Conservation (phyloP, 306 rosid species). For the Rosa lucieae region DNA sequence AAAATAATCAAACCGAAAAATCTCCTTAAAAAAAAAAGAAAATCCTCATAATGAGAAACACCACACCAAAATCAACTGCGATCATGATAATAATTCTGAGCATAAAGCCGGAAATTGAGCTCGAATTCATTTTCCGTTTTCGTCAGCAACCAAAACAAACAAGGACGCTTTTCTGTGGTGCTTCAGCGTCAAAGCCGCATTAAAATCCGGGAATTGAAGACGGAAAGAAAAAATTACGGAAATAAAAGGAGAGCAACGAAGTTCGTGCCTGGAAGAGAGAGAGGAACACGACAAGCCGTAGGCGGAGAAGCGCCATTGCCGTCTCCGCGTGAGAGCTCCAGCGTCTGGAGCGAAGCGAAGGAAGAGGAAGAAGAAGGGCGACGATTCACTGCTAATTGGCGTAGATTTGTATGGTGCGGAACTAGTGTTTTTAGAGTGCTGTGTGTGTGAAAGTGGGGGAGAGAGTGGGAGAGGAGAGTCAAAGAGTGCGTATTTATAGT, state of each 20-base stretch:
- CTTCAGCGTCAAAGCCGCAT: not conserved
- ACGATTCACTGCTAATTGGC: not conserved
- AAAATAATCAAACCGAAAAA: not conserved
- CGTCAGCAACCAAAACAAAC: not conserved
- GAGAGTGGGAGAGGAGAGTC: constrained; percentile 1
- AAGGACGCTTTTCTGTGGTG: not conserved
- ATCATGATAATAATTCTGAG: too few species aligned
- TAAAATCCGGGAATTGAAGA: not conserved
- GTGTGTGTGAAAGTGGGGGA: not conserved
- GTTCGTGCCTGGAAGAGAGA: constrained; percentile 61
- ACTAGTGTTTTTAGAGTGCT: not conserved
- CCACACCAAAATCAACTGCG: too few species aligned
- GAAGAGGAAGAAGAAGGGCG: not conserved
- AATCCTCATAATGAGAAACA: not conserved
- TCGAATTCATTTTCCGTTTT: not conserved
- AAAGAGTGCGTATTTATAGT: not conserved
- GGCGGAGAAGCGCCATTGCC: constrained; percentile 48
- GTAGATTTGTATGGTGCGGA: not conserved
- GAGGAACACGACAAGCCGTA: constrained; percentile 32
- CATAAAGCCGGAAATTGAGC: not conserved
- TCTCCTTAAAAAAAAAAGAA: not conserved
- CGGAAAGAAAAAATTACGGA: too few species aligned
- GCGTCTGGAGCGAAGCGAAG: not conserved
- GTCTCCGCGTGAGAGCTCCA: constrained; percentile 1
- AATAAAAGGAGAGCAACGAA: not conserved